Evolutionary conservation across 345 rosid species (phyloP).

Genomic region (Arabidopsis arenosa): DNA sequence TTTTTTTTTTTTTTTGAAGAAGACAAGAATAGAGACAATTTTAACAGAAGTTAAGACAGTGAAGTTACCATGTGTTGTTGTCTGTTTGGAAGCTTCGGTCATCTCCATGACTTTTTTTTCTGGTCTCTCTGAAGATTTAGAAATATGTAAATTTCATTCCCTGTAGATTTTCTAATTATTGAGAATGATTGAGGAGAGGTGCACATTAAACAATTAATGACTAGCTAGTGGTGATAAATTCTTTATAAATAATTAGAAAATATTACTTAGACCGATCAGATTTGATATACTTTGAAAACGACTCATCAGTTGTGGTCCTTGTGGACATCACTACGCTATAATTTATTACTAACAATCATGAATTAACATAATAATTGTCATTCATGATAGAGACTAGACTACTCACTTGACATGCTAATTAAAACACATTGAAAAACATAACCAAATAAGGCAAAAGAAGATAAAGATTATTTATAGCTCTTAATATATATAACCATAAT

Average conservation of each 20-base stretch:
- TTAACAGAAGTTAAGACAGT: not conserved
- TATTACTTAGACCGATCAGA: not conserved
- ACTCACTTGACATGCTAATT: too few species aligned
- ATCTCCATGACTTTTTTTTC: slow-evolving; percentile 24
- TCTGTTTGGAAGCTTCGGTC: slow-evolving; percentile 31
- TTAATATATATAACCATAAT: too few species aligned
- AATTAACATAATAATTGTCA: too few species aligned
- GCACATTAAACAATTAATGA: slow-evolving; percentile 5
- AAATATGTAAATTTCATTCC: not conserved
- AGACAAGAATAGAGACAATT: not conserved
- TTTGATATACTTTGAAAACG: not conserved
- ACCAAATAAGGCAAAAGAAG: too few species aligned
- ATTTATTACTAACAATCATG: too few species aligned
- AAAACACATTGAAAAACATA: too few species aligned
- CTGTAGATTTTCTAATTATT: not conserved
- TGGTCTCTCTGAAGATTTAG: not conserved
- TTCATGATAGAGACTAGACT: too few species aligned
- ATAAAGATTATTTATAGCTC: too few species aligned
- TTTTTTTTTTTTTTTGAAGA: not conserved
- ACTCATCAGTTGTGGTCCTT: not conserved
- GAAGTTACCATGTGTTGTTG: slow-evolving; percentile 28
- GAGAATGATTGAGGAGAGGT: not conserved
- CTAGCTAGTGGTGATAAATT: slow-evolving; percentile 1
- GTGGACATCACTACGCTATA: not conserved
- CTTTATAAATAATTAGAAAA: not conserved